Conservation (phyloP, 2,329 filamentous ascomycete genomes). For the Penicillium polonicum region DNA sequence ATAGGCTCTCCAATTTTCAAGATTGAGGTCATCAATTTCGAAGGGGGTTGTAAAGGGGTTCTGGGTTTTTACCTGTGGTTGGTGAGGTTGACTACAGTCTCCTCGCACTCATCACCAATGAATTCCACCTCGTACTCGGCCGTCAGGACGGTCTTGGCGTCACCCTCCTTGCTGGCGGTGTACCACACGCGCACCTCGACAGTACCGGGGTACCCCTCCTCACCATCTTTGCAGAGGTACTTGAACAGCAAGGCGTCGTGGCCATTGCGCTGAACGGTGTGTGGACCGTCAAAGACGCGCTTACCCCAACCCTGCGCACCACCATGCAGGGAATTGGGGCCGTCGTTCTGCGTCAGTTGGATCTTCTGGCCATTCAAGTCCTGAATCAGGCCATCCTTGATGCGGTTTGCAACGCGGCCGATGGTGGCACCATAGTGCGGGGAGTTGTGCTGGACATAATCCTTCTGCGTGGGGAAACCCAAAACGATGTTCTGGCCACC, state of each 20-base stretch:
- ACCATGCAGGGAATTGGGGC: constrained; percentile 72
- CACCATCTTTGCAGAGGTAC: constrained; percentile 70
- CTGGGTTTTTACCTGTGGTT: constrained; percentile 74
- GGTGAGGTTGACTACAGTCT: constrained; percentile 89
- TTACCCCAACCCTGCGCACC: constrained; percentile 65
- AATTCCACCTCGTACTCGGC: constrained; percentile 90
- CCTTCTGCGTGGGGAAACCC: constrained; percentile 71
- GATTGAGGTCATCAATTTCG: not conserved
- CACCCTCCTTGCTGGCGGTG: constrained; percentile 67
- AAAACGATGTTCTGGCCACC: constrained; percentile 83
- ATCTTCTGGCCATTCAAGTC: constrained; percentile 71
- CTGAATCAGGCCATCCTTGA: constrained; percentile 68
- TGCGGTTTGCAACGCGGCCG: constrained; percentile 77
- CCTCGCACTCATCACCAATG: constrained; percentile 71
- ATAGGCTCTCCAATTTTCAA: not conserved
- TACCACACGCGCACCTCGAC: constrained; percentile 78
- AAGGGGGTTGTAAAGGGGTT: not conserved
- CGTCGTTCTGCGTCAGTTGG: constrained; percentile 71
- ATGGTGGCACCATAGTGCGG: constrained; percentile 93
- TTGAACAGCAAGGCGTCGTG: constrained; percentile 67
- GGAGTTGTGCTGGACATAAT: constrained; percentile 72
- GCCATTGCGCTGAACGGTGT: constrained; percentile 54
- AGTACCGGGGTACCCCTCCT: constrained; percentile 86
- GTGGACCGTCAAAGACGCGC: constrained; percentile 52
- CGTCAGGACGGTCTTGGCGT: constrained; percentile 68